Evolutionary conservation across 257 asterid genomes (phyloP).

Genomic region (Nyctanthes arbortristis): DNA sequence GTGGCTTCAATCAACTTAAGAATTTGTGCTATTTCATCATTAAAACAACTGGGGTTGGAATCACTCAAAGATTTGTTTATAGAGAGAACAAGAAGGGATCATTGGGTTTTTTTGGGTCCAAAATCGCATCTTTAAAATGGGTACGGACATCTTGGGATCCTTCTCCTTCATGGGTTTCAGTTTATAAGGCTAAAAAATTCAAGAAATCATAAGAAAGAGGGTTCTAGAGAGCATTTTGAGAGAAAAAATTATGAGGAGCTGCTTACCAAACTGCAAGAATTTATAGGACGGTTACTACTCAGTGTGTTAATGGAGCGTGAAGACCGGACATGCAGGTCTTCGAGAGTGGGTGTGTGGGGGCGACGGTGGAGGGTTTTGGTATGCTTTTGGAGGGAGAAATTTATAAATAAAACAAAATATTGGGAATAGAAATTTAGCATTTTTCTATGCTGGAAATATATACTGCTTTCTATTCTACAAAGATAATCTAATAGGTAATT

Average conservation of each 20-base stretch:
- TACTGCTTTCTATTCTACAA: no score
- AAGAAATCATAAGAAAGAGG: background rate
- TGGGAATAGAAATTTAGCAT: no score
- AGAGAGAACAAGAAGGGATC: background rate
- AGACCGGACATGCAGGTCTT: background rate
- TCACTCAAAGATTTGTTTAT: background rate
- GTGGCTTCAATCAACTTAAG: background rate
- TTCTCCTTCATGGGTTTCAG: background rate
- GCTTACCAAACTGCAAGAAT: background rate
- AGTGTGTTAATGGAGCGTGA: background rate
- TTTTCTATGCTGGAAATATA: no score
- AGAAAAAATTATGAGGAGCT: background rate
- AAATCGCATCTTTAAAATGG: background rate
- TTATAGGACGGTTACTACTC: background rate
- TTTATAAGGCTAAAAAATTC: background rate
- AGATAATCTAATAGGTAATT: no score
- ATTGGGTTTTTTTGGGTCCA: background rate
- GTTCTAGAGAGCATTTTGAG: background rate
- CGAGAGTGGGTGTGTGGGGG: background rate
- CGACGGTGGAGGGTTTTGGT: background rate
- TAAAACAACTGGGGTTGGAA: background rate
- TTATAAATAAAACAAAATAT: no score
- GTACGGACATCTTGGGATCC: background rate
- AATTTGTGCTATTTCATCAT: background rate
- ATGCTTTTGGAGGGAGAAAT: conserved; percentile 5